Evolutionary conservation across 2,329 filamentous ascomycete genomes (phyloP), one percentile per base, ranked within the genome.

Genomic region (Cytospora chrysosperma): DNA sequence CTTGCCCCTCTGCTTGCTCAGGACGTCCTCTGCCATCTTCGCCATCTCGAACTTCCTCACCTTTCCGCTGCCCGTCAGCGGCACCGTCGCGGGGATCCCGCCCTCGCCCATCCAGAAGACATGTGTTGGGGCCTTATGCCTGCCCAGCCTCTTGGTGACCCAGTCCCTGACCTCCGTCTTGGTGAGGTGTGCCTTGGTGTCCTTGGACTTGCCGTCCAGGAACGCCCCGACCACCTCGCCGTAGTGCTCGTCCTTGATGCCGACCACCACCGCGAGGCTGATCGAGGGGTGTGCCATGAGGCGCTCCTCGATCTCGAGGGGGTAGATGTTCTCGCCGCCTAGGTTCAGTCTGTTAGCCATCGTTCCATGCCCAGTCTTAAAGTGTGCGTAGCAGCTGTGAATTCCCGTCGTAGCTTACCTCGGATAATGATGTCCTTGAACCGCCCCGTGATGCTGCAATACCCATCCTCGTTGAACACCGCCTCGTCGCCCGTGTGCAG

Each of bases 401-500:
- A n/a, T n/a, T 7, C 9, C 51, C 12, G 15, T 19, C 34, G 27
- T 13, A 30, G 61, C 77, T 59, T 69, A 81, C 87, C 89, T 69
- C 89, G 80, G 65, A 92, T 92, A 63, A 92, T 91, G 40, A 92
- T 91, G 64, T 93, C 90, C 76, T 92, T 92, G 76, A 91, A 91
- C 24, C 89, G 80, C 0, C 90, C 89, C 0, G 89, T 92, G 68
- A 93, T 92, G 8, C 79, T 82, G 68, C 88, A 91, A 71, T 90
- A 91, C 0, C 88, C 89, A 10, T 85, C 76, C 37, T 86, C 83
- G 64, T 92, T 88, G 63, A 88, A 85, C 8, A 88, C 80, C 37
- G 91, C 83, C 67, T 90, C 82, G 70, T 93, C 90, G 0, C 88
- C 88, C 0, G 88, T 91, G 67, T 86, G 83, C 67, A 74, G 77